phyloP scores from a whole-genome alignment of 225 moss, liverwort and hornwort species.

The Pleurozium schreberi region DNA sequence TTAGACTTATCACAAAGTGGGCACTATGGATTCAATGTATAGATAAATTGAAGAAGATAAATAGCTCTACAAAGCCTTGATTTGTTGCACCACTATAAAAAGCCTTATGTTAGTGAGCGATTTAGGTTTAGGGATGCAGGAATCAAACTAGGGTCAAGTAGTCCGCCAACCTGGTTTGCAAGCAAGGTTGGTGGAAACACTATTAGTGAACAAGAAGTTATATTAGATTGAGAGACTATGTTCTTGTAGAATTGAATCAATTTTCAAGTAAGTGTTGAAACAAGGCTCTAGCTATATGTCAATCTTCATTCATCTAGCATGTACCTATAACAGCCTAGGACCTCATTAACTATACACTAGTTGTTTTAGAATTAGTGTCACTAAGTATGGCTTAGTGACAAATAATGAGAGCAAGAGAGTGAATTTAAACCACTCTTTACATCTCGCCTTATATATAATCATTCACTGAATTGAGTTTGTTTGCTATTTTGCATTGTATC shows the following conservation, averaged over 20 bases:
- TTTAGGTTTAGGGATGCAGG: too few species aligned
- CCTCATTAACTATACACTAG: neutral
- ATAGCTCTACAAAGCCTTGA: too few species aligned
- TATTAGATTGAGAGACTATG: fast-evolving
- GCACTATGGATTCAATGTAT: neutral
- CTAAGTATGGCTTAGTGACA: neutral
- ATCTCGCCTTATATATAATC: neutral
- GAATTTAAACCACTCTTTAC: neutral
- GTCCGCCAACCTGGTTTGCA: too few species aligned
- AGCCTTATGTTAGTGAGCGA: too few species aligned
- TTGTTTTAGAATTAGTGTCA: neutral
- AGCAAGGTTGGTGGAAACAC: too few species aligned
- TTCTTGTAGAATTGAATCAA: neutral
- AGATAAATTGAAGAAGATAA: neutral
- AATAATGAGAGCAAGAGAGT: neutral
- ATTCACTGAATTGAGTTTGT: fast-evolving
- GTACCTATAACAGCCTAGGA: neutral
- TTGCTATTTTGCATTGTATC: neutral
- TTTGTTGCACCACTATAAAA: too few species aligned
- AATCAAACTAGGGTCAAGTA: too few species aligned
- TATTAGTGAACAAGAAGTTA: neutral
- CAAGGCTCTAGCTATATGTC: neutral
- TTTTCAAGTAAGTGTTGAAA: neutral
- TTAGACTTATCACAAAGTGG: neutral
- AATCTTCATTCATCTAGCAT: neutral